A percentile compares a stretch with the other conserved stretches of the same genome.
phyloP scores from a whole-genome alignment of 73 alveolate genomes.

The Paramecium biaurelia region DNA sequence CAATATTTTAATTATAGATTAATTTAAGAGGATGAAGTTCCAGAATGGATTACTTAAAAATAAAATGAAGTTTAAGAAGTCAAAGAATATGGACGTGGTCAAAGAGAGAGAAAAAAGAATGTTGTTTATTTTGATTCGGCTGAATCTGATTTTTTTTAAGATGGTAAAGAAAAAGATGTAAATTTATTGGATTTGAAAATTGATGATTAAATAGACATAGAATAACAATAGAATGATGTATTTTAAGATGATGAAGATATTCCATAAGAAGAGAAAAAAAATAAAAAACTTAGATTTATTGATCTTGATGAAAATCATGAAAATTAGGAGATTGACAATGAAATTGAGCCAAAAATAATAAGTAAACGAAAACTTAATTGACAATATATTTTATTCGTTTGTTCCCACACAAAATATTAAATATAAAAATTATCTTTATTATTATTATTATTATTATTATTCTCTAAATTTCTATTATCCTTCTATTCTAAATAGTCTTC shows the following conservation, averaged over 20 bases:
- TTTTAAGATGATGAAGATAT: background rate
- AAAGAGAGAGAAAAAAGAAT: constrained; percentile 86
- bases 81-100: constrained; percentile 86
- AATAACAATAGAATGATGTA: background rate
- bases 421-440: background rate
- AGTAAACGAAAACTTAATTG: constrained; percentile 7
- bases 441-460: background rate
- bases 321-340: background rate
- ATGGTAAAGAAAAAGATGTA: background rate
- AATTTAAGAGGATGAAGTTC: constrained; percentile 92
- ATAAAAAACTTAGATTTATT: background rate
- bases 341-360: background rate
- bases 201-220: background rate
- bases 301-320: background rate
- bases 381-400: background rate
- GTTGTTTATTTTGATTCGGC: constrained; percentile 89
- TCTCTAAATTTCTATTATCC: background rate
- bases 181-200: background rate
- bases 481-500: background rate
- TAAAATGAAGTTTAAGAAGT: constrained; percentile 81
- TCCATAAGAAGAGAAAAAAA: background rate
- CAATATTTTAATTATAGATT: constrained; percentile 81
- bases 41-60: constrained; percentile 90
- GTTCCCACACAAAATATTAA: background rate
- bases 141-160: constrained; percentile 48